phyloP scores from a whole-genome alignment of 1,284 basidiomycete genomes.

The Apiotrichum porosum region DNA sequence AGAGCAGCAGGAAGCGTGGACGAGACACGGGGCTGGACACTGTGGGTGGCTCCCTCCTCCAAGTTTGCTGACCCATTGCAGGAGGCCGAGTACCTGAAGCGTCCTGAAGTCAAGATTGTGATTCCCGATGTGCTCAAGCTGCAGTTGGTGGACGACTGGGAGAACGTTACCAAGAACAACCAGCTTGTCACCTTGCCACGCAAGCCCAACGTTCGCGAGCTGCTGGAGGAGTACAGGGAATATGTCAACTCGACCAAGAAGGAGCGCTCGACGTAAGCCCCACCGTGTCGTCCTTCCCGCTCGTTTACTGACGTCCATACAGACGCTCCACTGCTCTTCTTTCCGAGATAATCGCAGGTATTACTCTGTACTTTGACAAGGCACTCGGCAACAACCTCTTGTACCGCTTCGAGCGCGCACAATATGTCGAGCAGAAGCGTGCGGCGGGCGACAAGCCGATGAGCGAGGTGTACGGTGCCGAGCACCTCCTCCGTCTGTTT shows the following conservation, averaged over 20 bases:
- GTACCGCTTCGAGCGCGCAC: constrained; percentile 89
- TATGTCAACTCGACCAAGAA: constrained; percentile 54
- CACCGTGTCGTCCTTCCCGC: not conserved
- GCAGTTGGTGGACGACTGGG: constrained; percentile 95
- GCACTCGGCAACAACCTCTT: constrained; percentile 84
- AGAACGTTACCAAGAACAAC: constrained; percentile 90
- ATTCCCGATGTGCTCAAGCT: constrained; percentile 87
- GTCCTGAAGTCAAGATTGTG: constrained; percentile 83
- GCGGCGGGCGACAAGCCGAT: constrained; percentile 72
- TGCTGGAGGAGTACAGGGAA: constrained; percentile 73
- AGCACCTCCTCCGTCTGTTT: constrained; percentile 86
- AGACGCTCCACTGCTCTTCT: constrained; percentile 59
- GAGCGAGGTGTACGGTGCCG: constrained; percentile 88
- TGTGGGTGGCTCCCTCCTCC: constrained; percentile 27
- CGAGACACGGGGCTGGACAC: constrained; percentile 41
- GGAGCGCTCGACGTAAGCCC: constrained; percentile 52
- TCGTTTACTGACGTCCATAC: constrained; percentile 4
- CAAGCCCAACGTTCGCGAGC: constrained; percentile 69
- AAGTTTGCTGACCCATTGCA: constrained; percentile 20
- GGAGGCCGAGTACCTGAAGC: constrained; percentile 58
- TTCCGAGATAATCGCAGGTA: constrained; percentile 77
- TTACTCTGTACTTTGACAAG: constrained; percentile 91
- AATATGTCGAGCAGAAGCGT: constrained; percentile 79
- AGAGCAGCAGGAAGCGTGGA: constrained; percentile 51
- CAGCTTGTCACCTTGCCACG: constrained; percentile 86